These are phyloP conservation scores for Fennellomyces sp. DNA, from an alignment of 371 early-diverging fungal species.

Conservation along the genomic window DNA sequence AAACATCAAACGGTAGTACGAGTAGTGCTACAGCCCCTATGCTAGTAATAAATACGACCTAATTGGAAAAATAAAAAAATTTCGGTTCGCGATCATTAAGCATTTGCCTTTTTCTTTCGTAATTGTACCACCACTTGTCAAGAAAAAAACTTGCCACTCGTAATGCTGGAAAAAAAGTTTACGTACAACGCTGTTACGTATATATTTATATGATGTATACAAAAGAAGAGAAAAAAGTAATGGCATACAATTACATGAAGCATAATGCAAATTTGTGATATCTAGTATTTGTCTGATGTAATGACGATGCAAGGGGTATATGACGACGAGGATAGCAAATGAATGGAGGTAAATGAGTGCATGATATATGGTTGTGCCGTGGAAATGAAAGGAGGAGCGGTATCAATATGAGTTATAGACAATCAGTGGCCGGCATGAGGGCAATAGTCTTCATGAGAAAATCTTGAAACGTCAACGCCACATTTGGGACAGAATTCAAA, in stretches of 20 bases:
- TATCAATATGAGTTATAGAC: neutral
- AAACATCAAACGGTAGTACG: neutral
- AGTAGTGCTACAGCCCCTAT: neutral
- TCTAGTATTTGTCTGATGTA: too few relatives aligned
- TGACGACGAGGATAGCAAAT: neutral
- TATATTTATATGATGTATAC: neutral
- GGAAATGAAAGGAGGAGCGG: neutral
- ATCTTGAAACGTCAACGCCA: slow-evolving; percentile 16
- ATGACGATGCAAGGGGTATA: slow-evolving; percentile 3
- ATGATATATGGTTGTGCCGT: neutral
- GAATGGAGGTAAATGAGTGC: neutral
- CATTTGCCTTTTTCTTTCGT: neutral
- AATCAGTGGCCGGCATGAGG: slow-evolving; percentile 8
- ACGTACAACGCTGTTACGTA: too few relatives aligned
- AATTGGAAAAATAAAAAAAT: neutral
- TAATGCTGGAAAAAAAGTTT: neutral
- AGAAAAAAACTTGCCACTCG: neutral
- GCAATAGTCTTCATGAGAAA: slow-evolving; percentile 17
- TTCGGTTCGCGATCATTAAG: neutral
- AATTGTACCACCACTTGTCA: slow-evolving; percentile 1
- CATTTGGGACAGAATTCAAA: slow-evolving; percentile 16
- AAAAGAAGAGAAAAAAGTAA: neutral
- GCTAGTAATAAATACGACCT: neutral
- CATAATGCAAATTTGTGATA: too few relatives aligned
- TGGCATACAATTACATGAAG: too few relatives aligned